Percentiles rank a stretch among this genome's conserved stretches.
Conservation (phyloP, 2,329 filamentous ascomycete genomes). For the Sclerotinia subarctica region DNA sequence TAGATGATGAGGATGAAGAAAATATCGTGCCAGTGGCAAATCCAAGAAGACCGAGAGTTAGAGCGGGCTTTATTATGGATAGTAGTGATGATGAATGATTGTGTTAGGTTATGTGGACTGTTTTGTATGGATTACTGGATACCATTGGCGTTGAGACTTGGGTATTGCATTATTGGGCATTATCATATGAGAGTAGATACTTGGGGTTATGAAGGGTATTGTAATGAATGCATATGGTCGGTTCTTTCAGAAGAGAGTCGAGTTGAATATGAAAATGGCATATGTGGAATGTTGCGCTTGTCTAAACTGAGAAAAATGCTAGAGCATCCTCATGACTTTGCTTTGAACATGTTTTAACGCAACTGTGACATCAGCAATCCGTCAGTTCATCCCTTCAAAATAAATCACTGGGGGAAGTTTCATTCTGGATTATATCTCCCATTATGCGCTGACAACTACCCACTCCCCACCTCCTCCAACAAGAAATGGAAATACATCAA, state of each 20-base stretch:
- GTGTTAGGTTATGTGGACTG: background rate
- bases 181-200: background rate
- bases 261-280: background rate
- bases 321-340: background rate
- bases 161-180: background rate
- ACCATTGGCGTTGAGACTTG: conserved; percentile 14
- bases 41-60: conserved; percentile 40
- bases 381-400: background rate
- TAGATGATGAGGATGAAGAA: conserved; percentile 43
- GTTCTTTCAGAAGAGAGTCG: background rate
- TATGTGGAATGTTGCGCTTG: background rate
- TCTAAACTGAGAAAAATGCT: background rate
- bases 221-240: background rate
- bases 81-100: conserved; percentile 50
- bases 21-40: conserved; percentile 41
- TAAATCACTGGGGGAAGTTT: background rate
- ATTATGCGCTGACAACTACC: too few species aligned
- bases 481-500: too few species aligned
- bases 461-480: too few species aligned
- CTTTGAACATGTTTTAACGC: background rate
- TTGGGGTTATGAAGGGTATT: background rate
- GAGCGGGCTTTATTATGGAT: conserved; percentile 56
- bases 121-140: conserved; percentile 6
- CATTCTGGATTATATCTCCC: background rate
- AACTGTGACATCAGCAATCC: background rate